Base-by-base conservation (phyloP, 148 eudicot species). In the Fagopyrum tataricum region DNA sequence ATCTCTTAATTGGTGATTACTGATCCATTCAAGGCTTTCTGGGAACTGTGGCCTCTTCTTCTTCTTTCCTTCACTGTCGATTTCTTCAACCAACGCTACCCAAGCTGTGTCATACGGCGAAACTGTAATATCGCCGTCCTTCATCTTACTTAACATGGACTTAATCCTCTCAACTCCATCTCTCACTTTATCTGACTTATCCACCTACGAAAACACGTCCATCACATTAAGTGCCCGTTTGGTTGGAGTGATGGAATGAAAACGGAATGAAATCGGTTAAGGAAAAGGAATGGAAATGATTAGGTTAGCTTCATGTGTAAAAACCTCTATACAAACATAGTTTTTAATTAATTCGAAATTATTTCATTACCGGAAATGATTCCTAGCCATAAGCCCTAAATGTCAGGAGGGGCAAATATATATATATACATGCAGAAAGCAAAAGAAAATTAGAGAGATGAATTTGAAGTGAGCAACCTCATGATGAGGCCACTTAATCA, bases 61-160 rank as follows among this genome's bases (percentile, higher is more conserved):
- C 56, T 17, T n/a, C 6, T 4, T 24, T 7, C 66, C 40, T 7
- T 11, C 24, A 2, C 9, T 10, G 73, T 76, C 74, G 13, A 76
- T 62, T 14, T 79, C 86, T 85, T 85, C 83, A 20, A 93, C 88
- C 5, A 93, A 84, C 41, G 98, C 98, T 1, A 93, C 97, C 91
- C 91, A 87, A 7, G 91, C 91, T 0, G 91, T 87, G 80, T 85
- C 88, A 47, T 87, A 87, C 0, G 91, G 80, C 0, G 87, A 85
- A 0, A 78, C 37, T 61, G 74, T 81, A 48, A 83, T 85, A 48
- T 85, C 86, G 47, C 88, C 90, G 31, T 87, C 88, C 1, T 78
- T 76, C 82, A 87, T 78, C 2, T 81, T 77, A 12, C 56, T 56
- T 41, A 87, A 66, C 75, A 78, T 77, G 26, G 67, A 76, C 47